phyloP scores from a whole-genome alignment of 129 eudicot genomes.

The Centaurea solstitialis region DNA sequence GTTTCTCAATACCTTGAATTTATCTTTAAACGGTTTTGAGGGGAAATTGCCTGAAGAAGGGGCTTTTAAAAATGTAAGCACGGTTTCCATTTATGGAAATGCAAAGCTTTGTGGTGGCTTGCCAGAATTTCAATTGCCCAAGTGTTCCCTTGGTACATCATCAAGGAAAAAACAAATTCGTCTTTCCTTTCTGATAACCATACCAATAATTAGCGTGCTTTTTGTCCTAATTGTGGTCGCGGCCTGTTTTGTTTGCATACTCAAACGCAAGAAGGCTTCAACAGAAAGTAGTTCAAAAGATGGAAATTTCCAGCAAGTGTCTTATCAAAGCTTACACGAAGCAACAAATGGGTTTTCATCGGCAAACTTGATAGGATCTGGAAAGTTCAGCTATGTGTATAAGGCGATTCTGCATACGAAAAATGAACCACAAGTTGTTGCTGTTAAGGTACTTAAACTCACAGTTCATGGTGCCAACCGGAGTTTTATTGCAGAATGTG shows the following conservation, averaged over 20 bases:
- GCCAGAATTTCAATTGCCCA: too few species aligned
- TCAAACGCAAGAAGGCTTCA: not conserved
- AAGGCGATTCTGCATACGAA: slow-evolving; percentile 10
- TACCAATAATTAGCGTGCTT: not conserved
- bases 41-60: too few species aligned
- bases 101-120: too few species aligned
- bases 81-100: too few species aligned
- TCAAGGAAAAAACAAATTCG: not conserved
- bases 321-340: slow-evolving; percentile 17
- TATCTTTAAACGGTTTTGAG: too few species aligned
- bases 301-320: slow-evolving; percentile 9
- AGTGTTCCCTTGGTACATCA: too few species aligned
- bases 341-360: slow-evolving; percentile 30
- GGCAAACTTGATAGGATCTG: slow-evolving; percentile 19
- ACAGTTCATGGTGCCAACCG: slow-evolving; percentile 16
- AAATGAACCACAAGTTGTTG: slow-evolving; percentile 1
- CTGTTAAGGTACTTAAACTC: slow-evolving; percentile 15
- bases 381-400: slow-evolving; percentile 29
- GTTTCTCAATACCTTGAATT: too few species aligned
- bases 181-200: not conserved
- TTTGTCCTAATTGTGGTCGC: not conserved
- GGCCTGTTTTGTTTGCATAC: not conserved
- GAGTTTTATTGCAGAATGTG: slow-evolving; percentile 19
- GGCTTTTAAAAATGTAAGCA: too few species aligned
- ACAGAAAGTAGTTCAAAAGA: not conserved